Conservation (phyloP, 148 eudicot genomes). For the Oxyria digyna region DNA sequence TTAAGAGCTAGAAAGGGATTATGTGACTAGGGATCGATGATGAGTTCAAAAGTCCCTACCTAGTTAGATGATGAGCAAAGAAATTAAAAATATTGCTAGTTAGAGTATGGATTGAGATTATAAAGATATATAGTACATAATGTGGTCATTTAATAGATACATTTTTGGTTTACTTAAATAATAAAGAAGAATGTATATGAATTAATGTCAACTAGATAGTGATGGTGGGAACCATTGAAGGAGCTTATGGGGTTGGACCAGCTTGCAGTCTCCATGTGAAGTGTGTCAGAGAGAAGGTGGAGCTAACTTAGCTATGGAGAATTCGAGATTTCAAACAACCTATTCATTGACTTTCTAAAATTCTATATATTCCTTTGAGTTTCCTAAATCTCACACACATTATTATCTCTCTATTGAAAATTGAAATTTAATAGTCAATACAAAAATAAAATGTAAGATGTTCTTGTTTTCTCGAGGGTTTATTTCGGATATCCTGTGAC, state of each 20-base stretch:
- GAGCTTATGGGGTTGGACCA: neutral
- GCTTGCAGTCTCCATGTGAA: conserved; percentile 1
- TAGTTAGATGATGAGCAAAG: too few species aligned
- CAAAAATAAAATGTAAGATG: too few species aligned
- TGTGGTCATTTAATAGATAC: neutral
- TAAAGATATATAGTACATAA: neutral
- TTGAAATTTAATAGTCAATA: too few species aligned
- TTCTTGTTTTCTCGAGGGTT: too few species aligned
- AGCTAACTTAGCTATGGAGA: neutral
- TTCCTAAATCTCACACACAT: neutral
- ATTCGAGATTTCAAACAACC: neutral
- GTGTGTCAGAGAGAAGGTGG: conserved; percentile 5
- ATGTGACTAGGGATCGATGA: neutral
- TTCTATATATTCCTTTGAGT: neutral
- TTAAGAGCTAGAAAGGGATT: neutral
- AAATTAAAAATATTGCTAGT: too few species aligned
- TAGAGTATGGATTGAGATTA: neutral
- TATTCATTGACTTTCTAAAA: conserved; percentile 1
- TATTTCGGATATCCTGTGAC: too few species aligned
- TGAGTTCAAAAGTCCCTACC: neutral
- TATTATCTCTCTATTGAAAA: too few species aligned
- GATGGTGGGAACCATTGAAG: neutral
- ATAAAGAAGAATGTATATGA: too few species aligned
- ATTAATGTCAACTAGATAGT: neutral
- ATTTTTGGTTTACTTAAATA: too few species aligned